Percentiles rank a stretch among this genome's conserved stretches.
Evolutionary conservation across 495 filamentous ascomycete species (phyloP).

Genomic region (Aspergillus indologenus): DNA sequence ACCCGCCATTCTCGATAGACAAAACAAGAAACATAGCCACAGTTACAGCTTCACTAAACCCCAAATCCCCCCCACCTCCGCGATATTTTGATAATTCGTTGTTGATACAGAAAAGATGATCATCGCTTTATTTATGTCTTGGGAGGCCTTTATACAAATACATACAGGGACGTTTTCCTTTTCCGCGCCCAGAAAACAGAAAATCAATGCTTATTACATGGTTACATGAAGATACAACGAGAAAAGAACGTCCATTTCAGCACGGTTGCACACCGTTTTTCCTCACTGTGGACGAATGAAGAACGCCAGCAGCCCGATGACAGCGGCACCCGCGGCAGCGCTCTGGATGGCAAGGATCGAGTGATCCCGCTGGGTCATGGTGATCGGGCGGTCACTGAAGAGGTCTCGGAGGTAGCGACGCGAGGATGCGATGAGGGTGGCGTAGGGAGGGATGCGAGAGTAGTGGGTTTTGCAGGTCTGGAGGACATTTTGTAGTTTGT

Average conservation of each 20-base stretch:
- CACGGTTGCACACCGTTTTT: background rate
- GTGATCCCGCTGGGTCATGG: conserved; percentile 68
- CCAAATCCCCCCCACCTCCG: no score
- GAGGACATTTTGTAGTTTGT: conserved; percentile 6
- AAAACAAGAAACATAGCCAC: no score
- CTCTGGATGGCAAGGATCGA: conserved; percentile 69
- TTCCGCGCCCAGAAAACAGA: background rate
- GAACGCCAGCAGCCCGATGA: conserved; percentile 58
- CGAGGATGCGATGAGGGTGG: conserved; percentile 44
- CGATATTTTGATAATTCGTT: no score
- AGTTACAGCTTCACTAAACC: no score
- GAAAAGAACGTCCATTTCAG: background rate
- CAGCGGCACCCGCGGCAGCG: conserved; percentile 65
- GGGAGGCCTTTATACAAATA: background rate
- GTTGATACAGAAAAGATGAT: no score
- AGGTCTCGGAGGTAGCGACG: conserved; percentile 46
- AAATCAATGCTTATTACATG: background rate
- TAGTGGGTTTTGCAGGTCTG: conserved; percentile 28
- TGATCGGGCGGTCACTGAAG: conserved; percentile 67
- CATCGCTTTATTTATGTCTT: conserved; percentile 12
- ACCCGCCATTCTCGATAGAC: no score
- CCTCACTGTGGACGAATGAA: conserved; percentile 51
- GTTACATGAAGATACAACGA: background rate
- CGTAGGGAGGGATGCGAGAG: conserved; percentile 20
- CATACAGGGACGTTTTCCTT: background rate